Conservation (phyloP, 2,329 filamentous ascomycete genomes). For the Chaetomium globosum region DNA sequence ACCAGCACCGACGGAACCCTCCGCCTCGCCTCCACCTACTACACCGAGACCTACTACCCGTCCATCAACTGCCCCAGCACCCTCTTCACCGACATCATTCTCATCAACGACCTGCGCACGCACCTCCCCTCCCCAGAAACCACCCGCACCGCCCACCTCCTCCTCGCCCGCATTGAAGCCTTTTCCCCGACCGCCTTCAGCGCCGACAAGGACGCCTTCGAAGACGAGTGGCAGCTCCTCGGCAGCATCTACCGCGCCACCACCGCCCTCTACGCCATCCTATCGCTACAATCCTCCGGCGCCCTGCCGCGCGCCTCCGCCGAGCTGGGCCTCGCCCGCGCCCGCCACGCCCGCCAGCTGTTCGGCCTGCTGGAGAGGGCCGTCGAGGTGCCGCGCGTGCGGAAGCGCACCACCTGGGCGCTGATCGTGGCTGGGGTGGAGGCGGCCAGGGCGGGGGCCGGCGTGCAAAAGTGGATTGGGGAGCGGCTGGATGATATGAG, state of each 20-base stretch:
- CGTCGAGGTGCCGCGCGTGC: constrained; percentile 25
- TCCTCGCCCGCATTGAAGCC: constrained; percentile 30
- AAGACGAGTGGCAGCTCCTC: constrained; percentile 29
- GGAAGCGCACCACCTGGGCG: constrained; percentile 37
- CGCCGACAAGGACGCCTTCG: neutral
- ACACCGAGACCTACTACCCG: constrained; percentile 32
- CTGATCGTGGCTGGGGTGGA: constrained; percentile 37
- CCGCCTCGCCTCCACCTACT: constrained; percentile 28
- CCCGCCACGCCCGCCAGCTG: constrained; percentile 18
- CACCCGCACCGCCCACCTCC: constrained; percentile 8
- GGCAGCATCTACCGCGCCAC: constrained; percentile 33
- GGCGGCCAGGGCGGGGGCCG: constrained; percentile 22
- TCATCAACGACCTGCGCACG: constrained; percentile 36
- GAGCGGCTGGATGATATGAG: constrained; percentile 30
- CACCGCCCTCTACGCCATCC: constrained; percentile 36
- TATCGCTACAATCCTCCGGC: constrained; percentile 20
- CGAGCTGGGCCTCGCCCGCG: constrained; percentile 13
- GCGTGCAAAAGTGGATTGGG: constrained; percentile 30
- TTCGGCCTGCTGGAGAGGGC: constrained; percentile 22
- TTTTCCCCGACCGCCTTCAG: constrained; percentile 34
- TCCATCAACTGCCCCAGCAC: constrained; percentile 32
- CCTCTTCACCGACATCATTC: constrained; percentile 33
- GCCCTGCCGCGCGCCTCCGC: constrained; percentile 2
- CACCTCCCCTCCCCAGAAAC: neutral
- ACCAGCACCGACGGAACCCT: constrained; percentile 27